Conservation (phyloP, 2,329 filamentous ascomycete species). For the Pestalotiopsis fici region DNA sequence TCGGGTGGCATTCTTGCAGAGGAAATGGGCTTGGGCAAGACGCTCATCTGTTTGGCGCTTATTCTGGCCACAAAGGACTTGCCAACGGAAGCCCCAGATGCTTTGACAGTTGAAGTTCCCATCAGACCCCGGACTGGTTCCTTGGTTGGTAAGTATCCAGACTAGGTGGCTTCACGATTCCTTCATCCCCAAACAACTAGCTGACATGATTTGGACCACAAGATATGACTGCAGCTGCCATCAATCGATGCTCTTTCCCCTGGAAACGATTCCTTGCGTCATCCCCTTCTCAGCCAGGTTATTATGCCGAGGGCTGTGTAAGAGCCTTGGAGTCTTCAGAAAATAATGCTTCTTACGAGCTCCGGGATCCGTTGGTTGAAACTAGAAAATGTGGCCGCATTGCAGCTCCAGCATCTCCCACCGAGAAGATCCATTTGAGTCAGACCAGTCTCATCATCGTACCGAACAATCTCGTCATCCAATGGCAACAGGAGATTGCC, state of each 20-base stretch:
- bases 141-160: slow-evolving; percentile 47
- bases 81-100: slow-evolving; percentile 64
- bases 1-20: slow-evolving; percentile 79
- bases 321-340: slow-evolving; percentile 48
- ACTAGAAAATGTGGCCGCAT: slow-evolving; percentile 39
- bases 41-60: slow-evolving; percentile 77
- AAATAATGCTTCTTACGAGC: slow-evolving; percentile 62
- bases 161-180: too few relatives aligned
- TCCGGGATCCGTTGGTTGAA: slow-evolving; percentile 37
- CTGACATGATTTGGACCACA: too few relatives aligned
- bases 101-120: slow-evolving; percentile 44
- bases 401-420: slow-evolving; percentile 27
- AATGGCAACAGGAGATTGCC: slow-evolving; percentile 80
- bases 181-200: too few relatives aligned
- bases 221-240: slow-evolving; percentile 72
- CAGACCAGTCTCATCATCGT: slow-evolving; percentile 76
- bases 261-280: slow-evolving; percentile 69
- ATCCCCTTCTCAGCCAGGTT: slow-evolving; percentile 36
- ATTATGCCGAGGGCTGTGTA: slow-evolving; percentile 44
- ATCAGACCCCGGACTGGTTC: slow-evolving; percentile 50
- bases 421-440: slow-evolving; percentile 62
- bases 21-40: slow-evolving; percentile 84
- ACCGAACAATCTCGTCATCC: slow-evolving; percentile 78
- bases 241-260: slow-evolving; percentile 67
- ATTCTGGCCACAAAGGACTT: slow-evolving; percentile 76